Evolutionary conservation across 129 eudicot species (phyloP).

Genomic region (Pulicaria dysenterica): DNA sequence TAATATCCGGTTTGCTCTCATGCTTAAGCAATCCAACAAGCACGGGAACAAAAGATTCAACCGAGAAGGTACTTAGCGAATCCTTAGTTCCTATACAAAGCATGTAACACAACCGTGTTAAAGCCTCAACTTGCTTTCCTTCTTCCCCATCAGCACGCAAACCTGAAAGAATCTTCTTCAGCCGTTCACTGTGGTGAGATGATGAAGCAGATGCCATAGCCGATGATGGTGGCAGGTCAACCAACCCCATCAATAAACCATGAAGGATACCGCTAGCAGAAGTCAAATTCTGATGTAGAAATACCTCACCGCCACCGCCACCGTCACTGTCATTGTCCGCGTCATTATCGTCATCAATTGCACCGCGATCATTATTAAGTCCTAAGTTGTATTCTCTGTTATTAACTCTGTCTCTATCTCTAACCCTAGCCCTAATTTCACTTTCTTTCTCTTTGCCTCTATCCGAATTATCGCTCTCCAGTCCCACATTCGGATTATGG

Average conservation of each 20-base stretch:
- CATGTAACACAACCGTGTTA: constrained; percentile 90
- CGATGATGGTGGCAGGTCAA: constrained; percentile 84
- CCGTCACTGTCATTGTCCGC: constrained; percentile 66
- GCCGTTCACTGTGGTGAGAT: constrained; percentile 86
- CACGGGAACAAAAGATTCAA: constrained; percentile 94
- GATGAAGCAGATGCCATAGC: constrained; percentile 92
- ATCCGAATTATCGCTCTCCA: constrained; percentile 64
- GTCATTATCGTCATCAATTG: constrained; percentile 35
- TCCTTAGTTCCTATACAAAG: constrained; percentile 95
- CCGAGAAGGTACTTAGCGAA: constrained; percentile 87
- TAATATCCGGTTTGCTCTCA: constrained; percentile 90
- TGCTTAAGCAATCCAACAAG: constrained; percentile 93
- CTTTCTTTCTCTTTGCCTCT: constrained; percentile 89
- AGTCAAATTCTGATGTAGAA: constrained; percentile 77
- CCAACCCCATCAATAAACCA: constrained; percentile 82
- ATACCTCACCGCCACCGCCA: constrained; percentile 77
- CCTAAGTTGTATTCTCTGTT: constrained; percentile 38
- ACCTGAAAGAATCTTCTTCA: constrained; percentile 83
- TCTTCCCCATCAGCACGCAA: constrained; percentile 98
- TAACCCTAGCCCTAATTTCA: constrained; percentile 53
- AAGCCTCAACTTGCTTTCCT: constrained; percentile 89
- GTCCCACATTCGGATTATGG: constrained; percentile 31
- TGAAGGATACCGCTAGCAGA: constrained; percentile 95
- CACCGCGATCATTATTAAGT: constrained; percentile 56
- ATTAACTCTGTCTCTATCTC: constrained; percentile 29